Evolutionary conservation across 768 basidiomycete species (phyloP).

Genomic region (Phlebiopsis gigantea): DNA sequence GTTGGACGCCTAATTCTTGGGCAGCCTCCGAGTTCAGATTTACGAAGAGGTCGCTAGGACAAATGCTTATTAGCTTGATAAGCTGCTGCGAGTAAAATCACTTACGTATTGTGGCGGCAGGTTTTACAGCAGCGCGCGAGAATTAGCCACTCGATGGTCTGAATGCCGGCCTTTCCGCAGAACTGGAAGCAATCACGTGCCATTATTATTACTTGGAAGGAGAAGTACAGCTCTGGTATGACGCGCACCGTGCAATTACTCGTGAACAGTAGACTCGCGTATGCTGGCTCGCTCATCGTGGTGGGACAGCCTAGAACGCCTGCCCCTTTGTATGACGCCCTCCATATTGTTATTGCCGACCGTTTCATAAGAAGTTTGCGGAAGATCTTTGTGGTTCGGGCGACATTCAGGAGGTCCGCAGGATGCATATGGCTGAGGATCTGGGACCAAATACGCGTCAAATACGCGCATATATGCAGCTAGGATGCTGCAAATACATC

Average conservation of each 20-base stretch:
- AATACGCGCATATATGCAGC: background rate
- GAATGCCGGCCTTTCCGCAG: background rate
- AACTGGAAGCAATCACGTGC: no score
- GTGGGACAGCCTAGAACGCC: slow-evolving; percentile 5
- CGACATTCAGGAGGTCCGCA: slow-evolving; percentile 26
- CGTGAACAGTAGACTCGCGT: slow-evolving; percentile 9
- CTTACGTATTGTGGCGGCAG: slow-evolving; percentile 1
- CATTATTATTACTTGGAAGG: no score
- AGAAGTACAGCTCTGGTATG: background rate
- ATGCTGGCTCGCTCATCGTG: slow-evolving; percentile 8
- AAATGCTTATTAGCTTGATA: background rate
- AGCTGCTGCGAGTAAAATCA: background rate
- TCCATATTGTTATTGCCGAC: slow-evolving; percentile 1
- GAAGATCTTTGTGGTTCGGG: slow-evolving; percentile 24
- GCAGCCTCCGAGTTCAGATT: no score
- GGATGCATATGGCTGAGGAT: slow-evolving; percentile 20
- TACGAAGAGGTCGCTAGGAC: no score
- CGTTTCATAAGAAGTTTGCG: slow-evolving; percentile 22
- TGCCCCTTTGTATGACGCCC: background rate
- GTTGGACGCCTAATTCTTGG: background rate
- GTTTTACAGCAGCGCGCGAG: background rate
- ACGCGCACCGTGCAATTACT: slow-evolving; percentile 6
- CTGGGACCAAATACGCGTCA: background rate
- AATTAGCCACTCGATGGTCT: background rate
- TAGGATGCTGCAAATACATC: no score